Evolutionary conservation across 352 stramenopile species (phyloP), one percentile per base, ranked within the genome.

Genomic region (Aphanomyces cochlioides): DNA sequence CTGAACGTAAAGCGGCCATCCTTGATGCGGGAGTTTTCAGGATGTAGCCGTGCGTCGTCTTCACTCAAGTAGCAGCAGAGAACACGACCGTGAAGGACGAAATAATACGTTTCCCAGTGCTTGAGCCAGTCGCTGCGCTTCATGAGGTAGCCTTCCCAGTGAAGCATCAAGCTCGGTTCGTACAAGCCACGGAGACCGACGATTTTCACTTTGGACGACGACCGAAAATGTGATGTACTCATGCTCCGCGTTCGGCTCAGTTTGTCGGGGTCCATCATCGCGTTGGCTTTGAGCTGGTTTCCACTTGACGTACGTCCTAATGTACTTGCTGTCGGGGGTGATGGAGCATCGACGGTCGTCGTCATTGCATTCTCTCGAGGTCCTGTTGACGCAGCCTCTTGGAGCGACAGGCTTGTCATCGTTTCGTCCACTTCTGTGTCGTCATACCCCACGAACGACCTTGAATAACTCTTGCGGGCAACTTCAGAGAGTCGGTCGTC

Each of bases 51-150:
- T 37, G 82, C 85, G 74, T 95, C 85, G 47, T 95, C 85, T 69
- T 95, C 81, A 36, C 81, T 89, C 17, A 95, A 65, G 65, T 95
- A 95, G 74, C 87, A 95, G 66, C 91, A 95, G 40, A 95, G 76
- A 37, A 77, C 76, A 3, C 83, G 77, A 0, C 85, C 84, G 3
- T 80, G 79, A 15, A 95, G 72, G 7, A 93, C 85, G 53, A 95
- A 92, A 74, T 91, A 95, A 79, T 92, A 95, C 47, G 84, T 95
- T 69, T 95, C 87, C 87, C 85, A 93, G 75, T 95, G 85, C 77
- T 93, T 95, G 66, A 95, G 84, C 87, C 87, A 95, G 77, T 95
- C 87, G 57, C 83, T 92, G 72, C 86, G 83, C 75, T 95, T 95
- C 79, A 93, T 86, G 15, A 95, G 77, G 65, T 95, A 95, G 41